Conservation (phyloP, 805 yeast species). For the Isabelozyma gotoi region DNA sequence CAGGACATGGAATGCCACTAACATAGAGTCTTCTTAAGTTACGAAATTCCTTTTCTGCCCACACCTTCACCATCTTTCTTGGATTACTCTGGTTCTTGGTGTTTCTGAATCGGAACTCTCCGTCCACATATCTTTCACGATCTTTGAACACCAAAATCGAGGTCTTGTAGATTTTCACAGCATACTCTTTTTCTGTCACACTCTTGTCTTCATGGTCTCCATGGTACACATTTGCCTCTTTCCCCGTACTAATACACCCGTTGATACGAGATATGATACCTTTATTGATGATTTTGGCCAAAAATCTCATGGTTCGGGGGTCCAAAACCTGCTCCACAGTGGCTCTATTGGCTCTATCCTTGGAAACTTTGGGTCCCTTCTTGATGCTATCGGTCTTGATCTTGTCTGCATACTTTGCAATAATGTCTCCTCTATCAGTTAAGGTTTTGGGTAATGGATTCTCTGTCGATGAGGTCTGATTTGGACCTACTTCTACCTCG, state of each 20-base stretch:
- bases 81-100: conserved; percentile 87
- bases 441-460: conserved; percentile 22
- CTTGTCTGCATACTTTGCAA: conserved; percentile 61
- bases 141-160: conserved; percentile 96
- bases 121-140: conserved; percentile 92
- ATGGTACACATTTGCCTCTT: conserved; percentile 95
- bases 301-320: conserved; percentile 85
- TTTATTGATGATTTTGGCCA: conserved; percentile 76
- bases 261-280: conserved; percentile 83
- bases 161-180: conserved; percentile 93
- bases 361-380: conserved; percentile 57
- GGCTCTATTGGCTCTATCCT: conserved; percentile 90
- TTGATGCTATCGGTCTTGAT: conserved; percentile 64
- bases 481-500: conserved; percentile 7
- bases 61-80: conserved; percentile 92
- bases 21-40: conserved; percentile 79
- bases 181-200: conserved; percentile 55
- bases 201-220: conserved; percentile 59
- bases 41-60: conserved; percentile 98
- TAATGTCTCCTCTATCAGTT: conserved; percentile 44
- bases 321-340: conserved; percentile 96
- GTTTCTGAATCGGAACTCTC: conserved; percentile 90
- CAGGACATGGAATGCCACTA: conserved; percentile 89
- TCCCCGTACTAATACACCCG: conserved; percentile 95
- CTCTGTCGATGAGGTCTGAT: background rate